These are phyloP conservation scores for Trametes meyenii DNA, from an alignment of 768 basidiomycete genomes.

Conservation along the genomic window DNA sequence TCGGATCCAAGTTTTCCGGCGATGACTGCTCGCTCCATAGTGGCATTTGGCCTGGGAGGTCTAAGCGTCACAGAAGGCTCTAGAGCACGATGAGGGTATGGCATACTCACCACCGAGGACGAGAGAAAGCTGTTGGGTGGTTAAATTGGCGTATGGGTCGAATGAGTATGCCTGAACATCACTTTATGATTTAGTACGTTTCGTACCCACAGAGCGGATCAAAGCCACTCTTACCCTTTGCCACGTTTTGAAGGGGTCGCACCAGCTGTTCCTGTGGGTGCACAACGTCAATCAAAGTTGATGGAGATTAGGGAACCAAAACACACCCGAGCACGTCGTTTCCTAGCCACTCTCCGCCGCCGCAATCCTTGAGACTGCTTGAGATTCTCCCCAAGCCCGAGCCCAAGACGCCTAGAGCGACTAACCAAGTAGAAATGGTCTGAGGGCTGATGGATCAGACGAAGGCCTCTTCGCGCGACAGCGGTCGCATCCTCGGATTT, in stretches of 20 bases:
- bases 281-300: not conserved
- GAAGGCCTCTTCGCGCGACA: slow-evolving; percentile 60
- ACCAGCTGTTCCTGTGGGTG: slow-evolving; percentile 61
- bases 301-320: not conserved
- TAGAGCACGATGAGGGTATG: slow-evolving; percentile 58
- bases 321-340: slow-evolving; percentile 38
- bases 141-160: slow-evolving; percentile 65
- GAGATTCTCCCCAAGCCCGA: not conserved
- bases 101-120: slow-evolving; percentile 63
- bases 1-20: slow-evolving; percentile 65
- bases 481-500: slow-evolving; percentile 60
- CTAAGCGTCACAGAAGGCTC: not conserved
- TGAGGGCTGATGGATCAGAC: slow-evolving; percentile 67
- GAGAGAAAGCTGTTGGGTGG: slow-evolving; percentile 46
- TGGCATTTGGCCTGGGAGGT: slow-evolving; percentile 48
- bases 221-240: slow-evolving; percentile 52
- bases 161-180: slow-evolving; percentile 60
- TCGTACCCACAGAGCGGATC: not conserved
- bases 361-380: slow-evolving; percentile 53
- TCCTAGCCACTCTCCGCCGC: slow-evolving; percentile 72
- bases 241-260: slow-evolving; percentile 83
- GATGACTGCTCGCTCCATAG: slow-evolving; percentile 77
- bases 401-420: not conserved
- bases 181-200: not conserved
- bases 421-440: slow-evolving; percentile 76